Evolutionary conservation across 2,329 filamentous ascomycete species (phyloP), one percentile per base, ranked within the genome.

Genomic region (Pestalotiopsis sp.): DNA sequence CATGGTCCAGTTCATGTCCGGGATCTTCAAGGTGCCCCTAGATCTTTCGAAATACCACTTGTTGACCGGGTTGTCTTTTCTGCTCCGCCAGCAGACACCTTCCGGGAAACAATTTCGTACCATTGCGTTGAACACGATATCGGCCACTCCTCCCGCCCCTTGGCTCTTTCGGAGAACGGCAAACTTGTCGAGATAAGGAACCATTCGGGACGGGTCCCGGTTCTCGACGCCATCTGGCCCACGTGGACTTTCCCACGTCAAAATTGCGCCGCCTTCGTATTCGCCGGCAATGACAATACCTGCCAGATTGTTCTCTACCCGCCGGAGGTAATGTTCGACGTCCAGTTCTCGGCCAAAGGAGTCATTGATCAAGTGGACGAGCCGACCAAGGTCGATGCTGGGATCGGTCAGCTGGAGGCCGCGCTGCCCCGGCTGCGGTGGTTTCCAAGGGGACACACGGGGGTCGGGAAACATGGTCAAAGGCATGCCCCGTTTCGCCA

Each of bases 1-100:
- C 94, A 98, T 98, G 3, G 94, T 94, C 96, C 96, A 99, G 73
- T 95, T 91, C 60, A 89, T 93, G n/a, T 88, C 90, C 0, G 87
- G 85, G 49, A 99, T 82, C 81, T 97, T 96, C 86, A 91, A 92
- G 2, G 91, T 95, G 0, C 96, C 96, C 62, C 88, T 84, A 2
- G 93, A 93, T 62, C 96, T 87, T 81, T 99, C 96, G 81, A 98
- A 98, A 79, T 99, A 99, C 96, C 96, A 99, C 78, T 98, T 98
- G 78, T 99, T 99, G 4, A 99, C 96, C 0, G 95, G 95, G 77
- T 99, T 98, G 77, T 95, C 90, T 76, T 92, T 92, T 65, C 96
- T 86, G 78, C 93, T 97, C 68, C 95, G 87, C 96, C 96, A 99
- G 76, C 95, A 97, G 1, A 98, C 93, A 1, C 96, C 96, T 2